Percentiles rank a stretch among this genome's conserved stretches.
Evolutionary conservation across 2,329 filamentous ascomycete genomes (phyloP).

Genomic region (Aureobasidium pullulans): DNA sequence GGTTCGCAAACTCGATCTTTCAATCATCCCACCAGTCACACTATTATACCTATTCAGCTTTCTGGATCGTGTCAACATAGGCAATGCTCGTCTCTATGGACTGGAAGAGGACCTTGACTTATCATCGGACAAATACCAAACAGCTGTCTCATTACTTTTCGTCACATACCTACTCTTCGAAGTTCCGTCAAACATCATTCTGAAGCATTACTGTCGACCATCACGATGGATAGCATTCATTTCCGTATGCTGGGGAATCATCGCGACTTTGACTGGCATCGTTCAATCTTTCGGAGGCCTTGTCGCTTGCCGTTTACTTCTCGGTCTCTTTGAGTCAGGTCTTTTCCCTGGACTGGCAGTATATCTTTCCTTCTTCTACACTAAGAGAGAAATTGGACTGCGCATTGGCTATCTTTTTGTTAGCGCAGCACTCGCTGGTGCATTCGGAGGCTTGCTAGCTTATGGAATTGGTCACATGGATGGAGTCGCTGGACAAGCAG

Average conservation of each 20-base stretch:
- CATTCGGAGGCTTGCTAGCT: constrained; percentile 64
- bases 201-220: constrained; percentile 37
- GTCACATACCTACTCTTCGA: constrained; percentile 40
- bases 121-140: constrained; percentile 60
- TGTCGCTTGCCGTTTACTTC: constrained; percentile 59
- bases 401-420: constrained; percentile 69
- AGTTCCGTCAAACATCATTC: constrained; percentile 39
- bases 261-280: constrained; percentile 62
- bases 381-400: constrained; percentile 63
- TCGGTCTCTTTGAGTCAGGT: constrained; percentile 63
- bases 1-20: constrained; percentile 56
- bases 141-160: constrained; percentile 37
- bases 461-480: constrained; percentile 69
- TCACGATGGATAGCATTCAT: constrained; percentile 51
- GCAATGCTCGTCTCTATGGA: constrained; percentile 59
- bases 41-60: constrained; percentile 68
- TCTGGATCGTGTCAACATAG: constrained; percentile 50
- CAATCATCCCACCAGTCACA: constrained; percentile 63
- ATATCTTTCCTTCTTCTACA: constrained; percentile 68
- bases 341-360: constrained; percentile 62
- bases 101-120: constrained; percentile 57
- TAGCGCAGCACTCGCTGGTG: constrained; percentile 62
- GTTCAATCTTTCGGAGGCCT: constrained; percentile 58
- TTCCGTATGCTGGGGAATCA: constrained; percentile 51
- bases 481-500: constrained; percentile 54